These are phyloP conservation scores for Paraleonurus japonicus DNA, from an alignment of 257 asterid genomes.

Conservation along the genomic window DNA sequence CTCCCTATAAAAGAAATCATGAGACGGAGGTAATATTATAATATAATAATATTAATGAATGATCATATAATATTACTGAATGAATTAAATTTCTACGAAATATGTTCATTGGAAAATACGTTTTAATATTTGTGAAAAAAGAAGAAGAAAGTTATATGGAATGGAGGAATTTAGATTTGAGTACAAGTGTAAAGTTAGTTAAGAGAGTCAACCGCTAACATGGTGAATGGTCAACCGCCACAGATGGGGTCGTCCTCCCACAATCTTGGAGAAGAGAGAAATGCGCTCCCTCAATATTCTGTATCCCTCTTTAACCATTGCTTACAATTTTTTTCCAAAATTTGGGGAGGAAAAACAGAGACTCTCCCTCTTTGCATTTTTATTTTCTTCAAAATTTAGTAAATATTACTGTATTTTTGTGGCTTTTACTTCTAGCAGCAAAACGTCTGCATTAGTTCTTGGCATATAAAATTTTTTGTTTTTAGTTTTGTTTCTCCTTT, in stretches of 20 bases:
- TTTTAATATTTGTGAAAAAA: too few species aligned
- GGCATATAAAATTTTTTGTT: slow-evolving; percentile 4
- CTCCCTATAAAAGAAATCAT: too few species aligned
- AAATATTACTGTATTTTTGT: slow-evolving; percentile 18
- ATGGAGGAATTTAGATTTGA: too few species aligned
- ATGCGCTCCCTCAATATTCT: slow-evolving; percentile 30
- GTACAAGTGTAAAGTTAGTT: too few species aligned
- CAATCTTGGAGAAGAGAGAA: slow-evolving; percentile 34
- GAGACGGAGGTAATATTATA: too few species aligned
- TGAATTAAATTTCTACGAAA: too few species aligned
- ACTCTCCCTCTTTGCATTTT: slow-evolving; percentile 10
- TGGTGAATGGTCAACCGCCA: slow-evolving; percentile 28
- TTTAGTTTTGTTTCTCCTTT: slow-evolving; percentile 28
- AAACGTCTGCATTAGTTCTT: slow-evolving; percentile 26
- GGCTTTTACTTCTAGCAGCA: slow-evolving; percentile 18
- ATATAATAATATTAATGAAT: too few species aligned
- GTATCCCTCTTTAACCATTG: slow-evolving; percentile 21
- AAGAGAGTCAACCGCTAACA: slow-evolving; percentile 12
- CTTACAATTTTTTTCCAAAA: slow-evolving; percentile 18
- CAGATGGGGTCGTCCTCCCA: slow-evolving; percentile 22
- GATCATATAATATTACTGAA: too few species aligned
- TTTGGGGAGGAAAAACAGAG: background rate
- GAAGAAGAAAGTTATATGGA: too few species aligned
- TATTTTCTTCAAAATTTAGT: background rate
- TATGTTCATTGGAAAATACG: too few species aligned